phyloP scores from a whole-genome alignment of 768 basidiomycete species.

The Naganishia vaughanmartiniae region DNA sequence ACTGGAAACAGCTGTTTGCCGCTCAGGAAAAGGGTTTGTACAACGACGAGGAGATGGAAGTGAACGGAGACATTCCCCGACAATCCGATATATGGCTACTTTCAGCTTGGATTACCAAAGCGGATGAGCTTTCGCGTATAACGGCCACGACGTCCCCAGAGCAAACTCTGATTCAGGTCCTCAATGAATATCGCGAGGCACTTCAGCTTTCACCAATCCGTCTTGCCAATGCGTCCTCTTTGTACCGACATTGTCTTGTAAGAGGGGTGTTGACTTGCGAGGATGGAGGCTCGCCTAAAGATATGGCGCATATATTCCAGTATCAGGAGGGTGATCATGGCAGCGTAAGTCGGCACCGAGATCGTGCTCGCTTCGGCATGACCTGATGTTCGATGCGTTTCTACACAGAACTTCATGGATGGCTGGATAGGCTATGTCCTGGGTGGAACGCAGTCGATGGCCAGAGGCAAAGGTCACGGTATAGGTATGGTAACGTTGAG shows the following conservation, averaged over 20 bases:
- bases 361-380: background rate
- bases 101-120: conserved; percentile 56
- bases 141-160: conserved; percentile 52
- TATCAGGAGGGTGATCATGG: conserved; percentile 30
- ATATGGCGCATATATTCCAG: conserved; percentile 70
- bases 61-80: conserved; percentile 56
- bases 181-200: conserved; percentile 64
- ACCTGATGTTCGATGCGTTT: background rate
- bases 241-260: conserved; percentile 66
- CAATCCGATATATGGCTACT: conserved; percentile 63
- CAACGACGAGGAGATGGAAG: conserved; percentile 35
- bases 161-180: conserved; percentile 57
- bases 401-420: conserved; percentile 8
- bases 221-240: conserved; percentile 53
- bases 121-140: conserved; percentile 48
- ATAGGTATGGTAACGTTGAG: conserved; percentile 68
- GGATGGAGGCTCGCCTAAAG: conserved; percentile 68
- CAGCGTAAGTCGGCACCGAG: background rate
- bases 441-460: conserved; percentile 76
- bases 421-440: conserved; percentile 70
- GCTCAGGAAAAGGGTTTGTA: conserved; percentile 18
- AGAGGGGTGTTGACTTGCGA: conserved; percentile 64
- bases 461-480: conserved; percentile 71
- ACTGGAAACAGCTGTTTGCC: conserved; percentile 59
- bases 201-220: conserved; percentile 57